Evolutionary conservation across 768 basidiomycete species (phyloP).

Genomic region (Mycena belliarum): DNA sequence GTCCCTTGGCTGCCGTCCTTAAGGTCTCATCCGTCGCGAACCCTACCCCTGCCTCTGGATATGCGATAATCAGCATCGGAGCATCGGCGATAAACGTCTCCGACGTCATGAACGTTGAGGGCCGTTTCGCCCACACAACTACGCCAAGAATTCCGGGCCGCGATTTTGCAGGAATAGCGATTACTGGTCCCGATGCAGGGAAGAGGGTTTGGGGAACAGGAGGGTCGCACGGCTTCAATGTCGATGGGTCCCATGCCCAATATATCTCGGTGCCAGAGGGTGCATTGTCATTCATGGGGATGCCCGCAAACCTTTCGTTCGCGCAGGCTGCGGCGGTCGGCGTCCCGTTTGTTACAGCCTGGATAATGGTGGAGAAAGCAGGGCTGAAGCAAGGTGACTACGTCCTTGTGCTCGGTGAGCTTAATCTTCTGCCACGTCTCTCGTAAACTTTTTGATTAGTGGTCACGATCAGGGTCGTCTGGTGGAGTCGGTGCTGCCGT

Average conservation of each 20-base stretch:
- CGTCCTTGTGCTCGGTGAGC: slow-evolving; percentile 3
- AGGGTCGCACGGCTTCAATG: background rate
- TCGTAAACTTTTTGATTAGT: background rate
- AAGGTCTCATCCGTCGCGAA: background rate
- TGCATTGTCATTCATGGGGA: slow-evolving; percentile 9
- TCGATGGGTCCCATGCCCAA: slow-evolving; percentile 5
- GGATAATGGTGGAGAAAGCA: slow-evolving; percentile 1
- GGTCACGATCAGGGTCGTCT: background rate
- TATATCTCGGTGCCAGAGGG: slow-evolving; percentile 8
- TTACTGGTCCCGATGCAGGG: background rate
- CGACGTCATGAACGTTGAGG: slow-evolving; percentile 13
- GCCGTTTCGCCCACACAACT: slow-evolving; percentile 6
- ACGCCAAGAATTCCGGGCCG: slow-evolving; percentile 10
- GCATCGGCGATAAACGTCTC: slow-evolving; percentile 10
- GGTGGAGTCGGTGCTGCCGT: slow-evolving; percentile 8
- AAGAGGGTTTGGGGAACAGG: slow-evolving; percentile 13
- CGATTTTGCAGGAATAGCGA: slow-evolving; percentile 8
- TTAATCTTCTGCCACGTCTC: background rate
- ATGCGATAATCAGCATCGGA: background rate
- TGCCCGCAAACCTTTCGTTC: slow-evolving; percentile 13
- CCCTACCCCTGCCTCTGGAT: background rate
- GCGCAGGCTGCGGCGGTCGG: slow-evolving; percentile 7
- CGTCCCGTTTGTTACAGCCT: slow-evolving; percentile 13
- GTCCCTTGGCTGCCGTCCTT: background rate
- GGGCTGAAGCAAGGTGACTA: slow-evolving; percentile 2